These are phyloP conservation scores for Tricladium varicosporioides DNA, from an alignment of 2,329 filamentous ascomycete genomes.

Conservation along the genomic window DNA sequence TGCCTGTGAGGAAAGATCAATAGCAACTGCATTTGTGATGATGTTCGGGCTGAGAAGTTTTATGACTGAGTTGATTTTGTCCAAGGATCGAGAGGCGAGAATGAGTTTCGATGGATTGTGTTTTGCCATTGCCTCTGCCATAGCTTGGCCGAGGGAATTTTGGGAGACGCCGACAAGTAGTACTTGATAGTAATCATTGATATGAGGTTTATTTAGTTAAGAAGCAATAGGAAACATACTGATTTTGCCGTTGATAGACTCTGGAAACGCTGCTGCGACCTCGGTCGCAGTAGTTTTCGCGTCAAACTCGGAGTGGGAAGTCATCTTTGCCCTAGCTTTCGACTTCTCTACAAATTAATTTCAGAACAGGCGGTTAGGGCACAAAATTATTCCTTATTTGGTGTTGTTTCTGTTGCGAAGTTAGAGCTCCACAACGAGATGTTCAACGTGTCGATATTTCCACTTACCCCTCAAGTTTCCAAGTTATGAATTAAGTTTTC, in stretches of 20 bases:
- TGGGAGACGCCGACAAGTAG: slow-evolving; percentile 18
- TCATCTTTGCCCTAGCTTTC: slow-evolving; percentile 7
- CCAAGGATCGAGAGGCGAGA: slow-evolving; percentile 20
- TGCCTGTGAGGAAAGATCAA: slow-evolving; percentile 40
- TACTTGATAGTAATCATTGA: slow-evolving; percentile 3
- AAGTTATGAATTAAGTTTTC: too few species aligned
- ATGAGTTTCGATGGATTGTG: slow-evolving; percentile 17
- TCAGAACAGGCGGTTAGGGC: too few species aligned
- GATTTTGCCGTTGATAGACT: slow-evolving; percentile 32
- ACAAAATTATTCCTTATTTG: too few species aligned
- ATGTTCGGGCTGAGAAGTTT: slow-evolving; percentile 1
- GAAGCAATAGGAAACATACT: slow-evolving; percentile 23
- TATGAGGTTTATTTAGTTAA: neutral
- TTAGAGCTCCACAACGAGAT: too few species aligned
- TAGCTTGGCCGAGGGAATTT: slow-evolving; percentile 15
- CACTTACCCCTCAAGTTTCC: too few species aligned
- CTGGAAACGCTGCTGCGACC: slow-evolving; percentile 32
- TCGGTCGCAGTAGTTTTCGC: slow-evolving; percentile 37
- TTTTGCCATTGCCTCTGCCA: slow-evolving; percentile 19
- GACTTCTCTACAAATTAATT: too few species aligned
- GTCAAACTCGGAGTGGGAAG: slow-evolving; percentile 27
- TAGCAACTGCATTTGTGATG: neutral
- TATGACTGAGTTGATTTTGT: slow-evolving; percentile 18
- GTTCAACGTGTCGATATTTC: too few species aligned
- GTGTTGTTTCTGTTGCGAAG: too few species aligned